These are phyloP conservation scores for Apium graveolens DNA, from an alignment of 129 eudicot species.

Conservation along the genomic window DNA sequence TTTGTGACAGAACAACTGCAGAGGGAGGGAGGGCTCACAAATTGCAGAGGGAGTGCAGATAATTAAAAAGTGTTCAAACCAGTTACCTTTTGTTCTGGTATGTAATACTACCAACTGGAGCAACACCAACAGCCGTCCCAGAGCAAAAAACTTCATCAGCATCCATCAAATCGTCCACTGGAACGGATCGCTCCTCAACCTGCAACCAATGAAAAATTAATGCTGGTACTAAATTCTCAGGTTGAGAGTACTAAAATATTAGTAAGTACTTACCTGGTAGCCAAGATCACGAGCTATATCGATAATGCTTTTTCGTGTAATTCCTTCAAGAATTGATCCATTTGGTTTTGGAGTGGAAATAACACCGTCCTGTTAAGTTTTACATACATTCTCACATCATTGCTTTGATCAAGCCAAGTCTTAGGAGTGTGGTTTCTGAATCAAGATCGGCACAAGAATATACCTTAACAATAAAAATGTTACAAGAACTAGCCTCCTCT, in stretches of 20 bases:
- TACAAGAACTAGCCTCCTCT: slow-evolving; percentile 87
- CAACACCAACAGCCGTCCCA: slow-evolving; percentile 82
- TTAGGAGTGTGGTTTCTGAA: not conserved
- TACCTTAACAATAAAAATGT: slow-evolving; percentile 81
- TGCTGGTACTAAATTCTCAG: no score
- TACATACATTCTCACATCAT: not conserved
- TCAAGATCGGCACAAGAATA: not conserved
- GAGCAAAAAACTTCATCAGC: slow-evolving; percentile 93
- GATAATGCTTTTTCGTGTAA: slow-evolving; percentile 77
- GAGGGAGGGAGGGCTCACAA: no score
- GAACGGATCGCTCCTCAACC: slow-evolving; percentile 4
- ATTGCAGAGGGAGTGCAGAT: no score
- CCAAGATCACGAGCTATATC: slow-evolving; percentile 64
- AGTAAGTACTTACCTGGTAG: slow-evolving; percentile 35
- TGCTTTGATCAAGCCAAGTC: not conserved
- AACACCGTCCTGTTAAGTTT: slow-evolving; percentile 43
- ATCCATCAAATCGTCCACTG: slow-evolving; percentile 46
- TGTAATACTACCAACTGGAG: slow-evolving; percentile 61
- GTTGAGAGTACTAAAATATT: no score
- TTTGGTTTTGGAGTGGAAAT: slow-evolving; percentile 55
- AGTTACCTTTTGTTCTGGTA: no score
- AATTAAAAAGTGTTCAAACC: no score
- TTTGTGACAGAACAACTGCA: not conserved
- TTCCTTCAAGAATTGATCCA: slow-evolving; percentile 78
- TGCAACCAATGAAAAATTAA: no score